phyloP scores from a whole-genome alignment of 148 eudicot genomes.

The Camellia lanceoleosa region DNA sequence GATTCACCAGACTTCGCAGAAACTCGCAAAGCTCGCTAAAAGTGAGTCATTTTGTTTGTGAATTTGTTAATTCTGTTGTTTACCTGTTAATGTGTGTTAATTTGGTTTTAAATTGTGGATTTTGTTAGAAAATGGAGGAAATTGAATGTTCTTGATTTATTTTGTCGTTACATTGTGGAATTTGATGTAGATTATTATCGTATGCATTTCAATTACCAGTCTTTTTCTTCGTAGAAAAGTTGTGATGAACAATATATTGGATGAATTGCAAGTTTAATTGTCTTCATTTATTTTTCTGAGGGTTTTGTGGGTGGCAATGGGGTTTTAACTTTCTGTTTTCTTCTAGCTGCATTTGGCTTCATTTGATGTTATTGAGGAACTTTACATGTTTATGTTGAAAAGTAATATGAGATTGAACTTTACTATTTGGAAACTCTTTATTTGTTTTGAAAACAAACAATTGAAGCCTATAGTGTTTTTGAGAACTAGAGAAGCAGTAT shows the following conservation, averaged over 20 bases:
- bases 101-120: not conserved
- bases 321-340: not conserved
- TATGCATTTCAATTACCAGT: not conserved
- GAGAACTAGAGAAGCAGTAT: not conserved
- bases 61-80: not conserved
- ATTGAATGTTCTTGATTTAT: not conserved
- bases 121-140: not conserved
- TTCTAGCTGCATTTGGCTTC: not conserved
- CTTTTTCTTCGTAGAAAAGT: not conserved
- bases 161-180: not conserved
- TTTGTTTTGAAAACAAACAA: not conserved
- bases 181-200: not conserved
- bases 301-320: not conserved
- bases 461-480: not conserved
- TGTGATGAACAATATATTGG: too few species aligned
- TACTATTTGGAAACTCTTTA: not conserved
- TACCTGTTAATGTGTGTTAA: not conserved
- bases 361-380: not conserved
- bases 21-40: slow-evolving; percentile 74
- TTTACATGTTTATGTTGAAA: too few species aligned
- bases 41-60: slow-evolving; percentile 35
- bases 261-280: not conserved
- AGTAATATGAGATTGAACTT: not conserved
- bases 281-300: not conserved
- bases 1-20: slow-evolving; percentile 83